These are phyloP conservation scores for Quercus parvula DNA, from an alignment of 306 rosid species.

Conservation along the genomic window DNA sequence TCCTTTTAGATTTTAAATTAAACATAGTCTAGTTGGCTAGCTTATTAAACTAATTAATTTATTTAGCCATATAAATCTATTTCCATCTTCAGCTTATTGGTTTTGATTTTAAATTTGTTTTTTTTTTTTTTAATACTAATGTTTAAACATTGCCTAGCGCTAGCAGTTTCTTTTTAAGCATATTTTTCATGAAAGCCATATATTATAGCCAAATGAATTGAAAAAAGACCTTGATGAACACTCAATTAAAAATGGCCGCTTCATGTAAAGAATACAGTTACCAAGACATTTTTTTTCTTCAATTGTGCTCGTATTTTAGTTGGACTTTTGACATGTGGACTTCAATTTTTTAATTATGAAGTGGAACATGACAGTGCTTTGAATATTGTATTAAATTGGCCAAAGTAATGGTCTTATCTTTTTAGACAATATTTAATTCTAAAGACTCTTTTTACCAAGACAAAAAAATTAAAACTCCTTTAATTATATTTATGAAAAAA, in stretches of 20 bases:
- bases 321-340: neutral
- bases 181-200: neutral
- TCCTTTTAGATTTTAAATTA: constrained; percentile 5
- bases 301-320: neutral
- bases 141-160: neutral
- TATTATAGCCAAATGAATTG: neutral
- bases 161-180: neutral
- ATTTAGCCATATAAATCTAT: neutral
- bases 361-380: neutral
- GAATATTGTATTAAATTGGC: constrained; percentile 6
- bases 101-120: neutral
- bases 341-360: neutral
- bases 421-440: neutral
- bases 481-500: too few relatives aligned
- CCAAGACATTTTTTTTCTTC: neutral
- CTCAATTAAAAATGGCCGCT: neutral
- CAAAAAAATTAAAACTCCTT: too few relatives aligned
- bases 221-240: neutral
- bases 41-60: neutral
- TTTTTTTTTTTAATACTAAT: neutral
- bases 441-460: neutral
- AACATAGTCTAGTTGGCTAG: constrained; percentile 13
- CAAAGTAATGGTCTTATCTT: neutral
- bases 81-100: neutral
- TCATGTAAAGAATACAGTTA: neutral